Conservation (phyloP, 1,284 basidiomycete species). For the Sphagnurus paluster region DNA sequence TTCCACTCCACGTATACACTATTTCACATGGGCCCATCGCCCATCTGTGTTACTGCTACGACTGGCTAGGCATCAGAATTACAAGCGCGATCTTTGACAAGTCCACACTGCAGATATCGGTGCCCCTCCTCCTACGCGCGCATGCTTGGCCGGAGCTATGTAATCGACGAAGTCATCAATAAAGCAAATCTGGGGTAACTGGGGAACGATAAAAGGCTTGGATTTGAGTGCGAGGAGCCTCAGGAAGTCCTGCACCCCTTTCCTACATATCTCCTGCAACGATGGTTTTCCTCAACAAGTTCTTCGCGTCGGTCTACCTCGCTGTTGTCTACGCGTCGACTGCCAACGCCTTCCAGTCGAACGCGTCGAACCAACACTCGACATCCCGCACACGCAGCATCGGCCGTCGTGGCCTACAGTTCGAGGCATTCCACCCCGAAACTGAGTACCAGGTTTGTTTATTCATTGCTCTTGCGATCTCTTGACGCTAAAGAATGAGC, state of each 20-base stretch:
- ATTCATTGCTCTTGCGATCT: neutral
- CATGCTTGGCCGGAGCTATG: neutral
- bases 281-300: conserved; percentile 26
- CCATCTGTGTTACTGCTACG: too few species aligned
- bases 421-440: conserved; percentile 13
- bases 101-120: too few species aligned
- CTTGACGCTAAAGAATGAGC: neutral
- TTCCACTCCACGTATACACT: too few species aligned
- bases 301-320: conserved; percentile 24
- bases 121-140: neutral
- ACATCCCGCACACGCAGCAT: conserved; percentile 17
- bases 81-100: too few species aligned
- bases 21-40: too few species aligned
- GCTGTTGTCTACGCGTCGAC: conserved; percentile 23
- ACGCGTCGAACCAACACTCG: conserved; percentile 12
- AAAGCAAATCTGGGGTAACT: neutral
- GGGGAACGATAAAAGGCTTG: conserved; percentile 2
- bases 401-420: conserved; percentile 4
- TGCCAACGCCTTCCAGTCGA: conserved; percentile 16
- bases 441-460: conserved; percentile 12
- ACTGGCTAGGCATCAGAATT: too few species aligned
- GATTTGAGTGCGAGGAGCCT: neutral
- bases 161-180: neutral
- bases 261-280: neutral
- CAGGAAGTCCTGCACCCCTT: conserved; percentile 6